Evolutionary conservation across 331 rosid genomes (phyloP).

Genomic region (Malus hybrid): DNA sequence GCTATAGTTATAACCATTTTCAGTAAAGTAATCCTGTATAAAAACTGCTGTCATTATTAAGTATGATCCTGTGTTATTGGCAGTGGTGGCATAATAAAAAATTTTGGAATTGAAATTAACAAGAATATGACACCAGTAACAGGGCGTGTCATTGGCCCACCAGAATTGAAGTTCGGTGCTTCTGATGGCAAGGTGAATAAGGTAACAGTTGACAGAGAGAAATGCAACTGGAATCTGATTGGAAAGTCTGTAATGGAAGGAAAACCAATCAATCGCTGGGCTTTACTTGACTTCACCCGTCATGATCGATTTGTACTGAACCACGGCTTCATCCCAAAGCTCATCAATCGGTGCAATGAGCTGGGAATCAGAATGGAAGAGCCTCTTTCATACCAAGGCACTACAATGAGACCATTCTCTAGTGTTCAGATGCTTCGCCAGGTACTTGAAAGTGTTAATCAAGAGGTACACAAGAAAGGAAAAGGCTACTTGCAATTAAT

Average conservation of each 20-base stretch:
- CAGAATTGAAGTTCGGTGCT: conserved; percentile 49
- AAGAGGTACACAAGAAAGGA: conserved; percentile 9
- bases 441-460: conserved; percentile 34
- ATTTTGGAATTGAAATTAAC: conserved; percentile 56
- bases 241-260: conserved; percentile 57
- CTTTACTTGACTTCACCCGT: conserved; percentile 49
- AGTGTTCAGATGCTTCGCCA: conserved; percentile 20
- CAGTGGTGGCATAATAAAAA: conserved; percentile 46
- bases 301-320: neutral
- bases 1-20: neutral
- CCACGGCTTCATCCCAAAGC: conserved; percentile 33
- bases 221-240: conserved; percentile 63
- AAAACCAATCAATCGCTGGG: conserved; percentile 49
- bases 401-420: conserved; percentile 40
- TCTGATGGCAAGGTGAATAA: conserved; percentile 32
- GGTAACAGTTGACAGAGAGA: conserved; percentile 41
- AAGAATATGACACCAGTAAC: conserved; percentile 41
- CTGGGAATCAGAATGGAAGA: conserved; percentile 57
- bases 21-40: neutral
- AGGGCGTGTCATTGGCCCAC: conserved; percentile 66
- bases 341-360: conserved; percentile 30
- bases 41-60: neutral
- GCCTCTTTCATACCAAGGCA: conserved; percentile 27
- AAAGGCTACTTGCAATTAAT: conserved; percentile 39
- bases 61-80: neutral